These are phyloP conservation scores for Jaapia argillacea DNA, from an alignment of 768 basidiomycete genomes.

Conservation along the genomic window DNA sequence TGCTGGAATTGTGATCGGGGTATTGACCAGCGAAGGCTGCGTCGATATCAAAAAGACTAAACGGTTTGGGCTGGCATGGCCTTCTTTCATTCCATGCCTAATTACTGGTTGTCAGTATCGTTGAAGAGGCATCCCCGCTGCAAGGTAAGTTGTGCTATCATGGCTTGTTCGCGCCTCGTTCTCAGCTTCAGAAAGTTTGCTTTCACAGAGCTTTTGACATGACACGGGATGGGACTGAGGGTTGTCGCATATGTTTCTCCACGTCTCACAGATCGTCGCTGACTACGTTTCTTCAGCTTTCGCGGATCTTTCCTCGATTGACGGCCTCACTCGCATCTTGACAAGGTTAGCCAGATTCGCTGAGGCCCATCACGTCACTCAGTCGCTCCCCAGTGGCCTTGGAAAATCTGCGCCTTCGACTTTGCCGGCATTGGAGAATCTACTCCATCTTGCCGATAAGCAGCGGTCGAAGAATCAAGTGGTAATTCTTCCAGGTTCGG, in stretches of 20 bases:
- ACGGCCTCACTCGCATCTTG: conserved; percentile 64
- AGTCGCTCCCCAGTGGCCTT: conserved; percentile 36
- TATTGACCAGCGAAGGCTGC: conserved; percentile 43
- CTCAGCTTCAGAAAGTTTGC: conserved; percentile 52
- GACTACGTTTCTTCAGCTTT: conserved; percentile 18
- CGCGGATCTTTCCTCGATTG: conserved; percentile 39
- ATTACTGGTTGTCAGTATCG: conserved; percentile 37
- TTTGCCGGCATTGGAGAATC: conserved; percentile 11
- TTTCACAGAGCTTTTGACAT: conserved; percentile 79
- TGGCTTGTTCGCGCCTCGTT: no score
- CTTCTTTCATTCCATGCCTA: no score
- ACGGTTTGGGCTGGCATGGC: no score
- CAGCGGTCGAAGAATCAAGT: no score
- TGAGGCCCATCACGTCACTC: background rate
- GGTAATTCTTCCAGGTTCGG: conserved; percentile 75
- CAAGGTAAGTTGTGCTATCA: conserved; percentile 36
- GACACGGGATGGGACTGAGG: conserved; percentile 22
- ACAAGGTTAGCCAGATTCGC: conserved; percentile 47
- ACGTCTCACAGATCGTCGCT: no score
- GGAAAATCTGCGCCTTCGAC: conserved; percentile 24
- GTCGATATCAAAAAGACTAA: no score
- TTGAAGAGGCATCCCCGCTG: conserved; percentile 45
- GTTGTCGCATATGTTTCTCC: background rate
- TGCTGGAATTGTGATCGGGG: conserved; percentile 60
- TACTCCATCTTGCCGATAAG: no score